Evolutionary conservation across 441 rosid species (phyloP).

Genomic region (Pelargonium citronellum): DNA sequence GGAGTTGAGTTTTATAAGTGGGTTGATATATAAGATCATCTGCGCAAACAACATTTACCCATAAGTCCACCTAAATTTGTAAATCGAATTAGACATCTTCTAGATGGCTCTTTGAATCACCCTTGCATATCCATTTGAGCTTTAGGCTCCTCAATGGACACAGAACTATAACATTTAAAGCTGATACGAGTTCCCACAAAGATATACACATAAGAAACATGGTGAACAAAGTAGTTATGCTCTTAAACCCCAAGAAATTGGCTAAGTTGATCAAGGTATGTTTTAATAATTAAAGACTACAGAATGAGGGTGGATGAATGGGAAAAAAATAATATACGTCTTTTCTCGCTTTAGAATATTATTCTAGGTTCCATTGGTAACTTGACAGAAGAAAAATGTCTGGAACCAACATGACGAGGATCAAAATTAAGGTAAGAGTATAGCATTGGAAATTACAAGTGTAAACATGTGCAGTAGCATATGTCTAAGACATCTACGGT

Average conservation of each 20-base stretch:
- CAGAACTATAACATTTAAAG: background rate
- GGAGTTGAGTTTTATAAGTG: background rate
- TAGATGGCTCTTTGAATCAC: background rate
- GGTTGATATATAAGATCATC: background rate
- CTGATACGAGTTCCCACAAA: background rate
- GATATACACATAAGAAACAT: background rate
- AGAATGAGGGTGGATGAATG: too few species aligned
- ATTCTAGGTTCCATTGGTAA: background rate
- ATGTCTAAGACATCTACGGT: too few species aligned
- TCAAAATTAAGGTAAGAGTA: background rate
- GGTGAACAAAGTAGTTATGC: too few species aligned
- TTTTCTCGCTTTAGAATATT: background rate
- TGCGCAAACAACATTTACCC: background rate
- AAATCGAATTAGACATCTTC: background rate
- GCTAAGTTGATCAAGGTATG: background rate
- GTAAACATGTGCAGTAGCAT: background rate
- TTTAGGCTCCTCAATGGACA: background rate
- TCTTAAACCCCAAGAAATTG: too few species aligned
- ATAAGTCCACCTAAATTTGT: background rate
- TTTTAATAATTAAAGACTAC: background rate
- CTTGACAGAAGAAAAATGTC: background rate
- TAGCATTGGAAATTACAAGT: background rate
- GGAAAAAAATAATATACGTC: background rate
- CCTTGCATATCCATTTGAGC: background rate
- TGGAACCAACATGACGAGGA: background rate